Evolutionary conservation across 169 alveolate genomes (phyloP).

Genomic region (Eimeria brunetti): DNA sequence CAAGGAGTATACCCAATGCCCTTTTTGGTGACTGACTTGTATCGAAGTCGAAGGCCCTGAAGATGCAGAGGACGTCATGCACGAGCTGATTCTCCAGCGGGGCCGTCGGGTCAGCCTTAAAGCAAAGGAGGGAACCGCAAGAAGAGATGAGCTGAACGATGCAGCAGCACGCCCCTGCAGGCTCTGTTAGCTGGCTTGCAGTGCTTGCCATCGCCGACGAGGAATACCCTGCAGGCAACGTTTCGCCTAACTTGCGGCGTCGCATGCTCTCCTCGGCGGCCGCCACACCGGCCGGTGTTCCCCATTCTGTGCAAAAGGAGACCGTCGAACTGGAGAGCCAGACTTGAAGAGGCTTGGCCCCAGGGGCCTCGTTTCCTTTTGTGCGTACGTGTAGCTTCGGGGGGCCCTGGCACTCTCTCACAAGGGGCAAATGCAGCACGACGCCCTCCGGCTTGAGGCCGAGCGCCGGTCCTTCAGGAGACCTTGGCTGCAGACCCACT

Average conservation of each 20-base stretch:
- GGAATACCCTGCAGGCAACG: constrained; percentile 18
- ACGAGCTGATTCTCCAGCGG: constrained; percentile 41
- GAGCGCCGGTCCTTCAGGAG: neutral
- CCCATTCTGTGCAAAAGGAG: constrained; percentile 17
- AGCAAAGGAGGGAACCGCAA: constrained; percentile 49
- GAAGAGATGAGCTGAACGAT: constrained; percentile 17
- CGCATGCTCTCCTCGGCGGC: neutral
- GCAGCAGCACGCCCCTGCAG: neutral
- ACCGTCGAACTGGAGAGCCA: constrained; percentile 32
- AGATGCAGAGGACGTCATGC: constrained; percentile 51
- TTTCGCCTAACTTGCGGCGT: neutral
- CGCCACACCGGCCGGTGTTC: neutral
- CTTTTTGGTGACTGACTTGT: constrained; percentile 19
- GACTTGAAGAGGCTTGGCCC: neutral
- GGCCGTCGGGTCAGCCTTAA: constrained; percentile 1
- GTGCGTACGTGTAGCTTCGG: constrained; percentile 40
- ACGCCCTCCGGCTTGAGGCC: constrained; percentile 42
- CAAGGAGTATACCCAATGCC: neutral
- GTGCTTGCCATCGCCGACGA: constrained; percentile 5
- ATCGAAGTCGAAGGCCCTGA: constrained; percentile 56
- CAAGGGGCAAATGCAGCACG: constrained; percentile 33
- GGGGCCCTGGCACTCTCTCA: constrained; percentile 30
- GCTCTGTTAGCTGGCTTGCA: constrained; percentile 3
- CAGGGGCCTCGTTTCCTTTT: neutral
- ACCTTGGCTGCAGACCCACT: constrained; percentile 14